phyloP scores from a whole-genome alignment of 352 stramenopile species.

The Phytophthora cajani region DNA sequence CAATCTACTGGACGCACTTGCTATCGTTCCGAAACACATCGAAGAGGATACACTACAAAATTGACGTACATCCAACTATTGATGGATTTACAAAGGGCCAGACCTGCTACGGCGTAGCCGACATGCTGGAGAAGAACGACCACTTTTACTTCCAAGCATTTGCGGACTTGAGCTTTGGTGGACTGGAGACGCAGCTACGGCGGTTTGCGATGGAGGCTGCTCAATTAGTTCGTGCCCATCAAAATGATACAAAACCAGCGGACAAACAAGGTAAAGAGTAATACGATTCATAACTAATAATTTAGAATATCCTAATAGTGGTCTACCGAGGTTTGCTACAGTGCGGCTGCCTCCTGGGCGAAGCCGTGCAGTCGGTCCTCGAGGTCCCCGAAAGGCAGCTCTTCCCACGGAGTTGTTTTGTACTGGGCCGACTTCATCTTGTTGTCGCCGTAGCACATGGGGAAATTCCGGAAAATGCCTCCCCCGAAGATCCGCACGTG shows the following conservation, averaged over 20 bases:
- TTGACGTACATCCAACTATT: constrained; percentile 54
- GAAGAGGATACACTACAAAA: constrained; percentile 48
- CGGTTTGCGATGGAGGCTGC: constrained; percentile 36
- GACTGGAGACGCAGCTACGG: constrained; percentile 30
- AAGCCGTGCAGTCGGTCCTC: constrained; percentile 27
- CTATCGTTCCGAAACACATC: constrained; percentile 64
- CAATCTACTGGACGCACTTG: constrained; percentile 74
- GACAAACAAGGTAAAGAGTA: background rate
- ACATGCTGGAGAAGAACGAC: constrained; percentile 28
- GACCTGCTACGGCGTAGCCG: constrained; percentile 59
- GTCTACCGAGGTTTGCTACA: constrained; percentile 13
- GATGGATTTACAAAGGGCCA: constrained; percentile 50
- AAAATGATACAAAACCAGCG: constrained; percentile 12
- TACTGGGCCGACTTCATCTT: constrained; percentile 36
- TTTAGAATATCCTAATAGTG: background rate
- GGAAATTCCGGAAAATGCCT: constrained; percentile 14
- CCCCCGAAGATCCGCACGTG: constrained; percentile 30
- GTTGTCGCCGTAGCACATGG: constrained; percentile 37
- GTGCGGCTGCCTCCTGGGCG: constrained; percentile 12
- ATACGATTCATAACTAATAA: constrained; percentile 9
- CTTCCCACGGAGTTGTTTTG: constrained; percentile 17
- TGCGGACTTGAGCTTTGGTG: constrained; percentile 27
- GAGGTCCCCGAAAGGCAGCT: constrained; percentile 25
- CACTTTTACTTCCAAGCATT: constrained; percentile 37
- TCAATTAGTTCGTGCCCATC: constrained; percentile 15